Evolutionary conservation across 176 grass and related monocot species (phyloP).

Genomic region (Oryza rufipogon): DNA sequence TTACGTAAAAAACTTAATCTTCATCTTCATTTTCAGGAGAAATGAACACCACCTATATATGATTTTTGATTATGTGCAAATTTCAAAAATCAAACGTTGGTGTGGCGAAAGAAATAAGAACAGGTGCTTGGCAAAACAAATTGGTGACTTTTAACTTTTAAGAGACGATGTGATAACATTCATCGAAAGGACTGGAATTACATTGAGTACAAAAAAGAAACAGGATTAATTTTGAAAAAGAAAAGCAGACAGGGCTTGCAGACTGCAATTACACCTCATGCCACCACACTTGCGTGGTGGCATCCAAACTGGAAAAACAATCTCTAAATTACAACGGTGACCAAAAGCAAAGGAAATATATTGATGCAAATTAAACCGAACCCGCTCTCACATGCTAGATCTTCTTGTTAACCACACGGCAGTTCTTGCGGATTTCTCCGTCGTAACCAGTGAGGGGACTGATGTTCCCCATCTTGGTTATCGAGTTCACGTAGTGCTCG

Average conservation of each 20-base stretch:
- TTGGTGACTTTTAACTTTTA: neutral
- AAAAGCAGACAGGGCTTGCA: conserved; percentile 18
- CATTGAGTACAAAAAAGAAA: conserved; percentile 22
- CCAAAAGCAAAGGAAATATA: conserved; percentile 42
- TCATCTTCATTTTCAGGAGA: too few relatives aligned
- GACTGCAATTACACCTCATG: conserved; percentile 31
- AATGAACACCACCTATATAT: too few relatives aligned
- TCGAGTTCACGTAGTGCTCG: conserved; percentile 69
- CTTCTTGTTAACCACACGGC: conserved; percentile 51
- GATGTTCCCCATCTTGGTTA: conserved; percentile 76
- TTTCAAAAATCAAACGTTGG: too few relatives aligned
- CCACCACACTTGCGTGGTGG: conserved; percentile 38
- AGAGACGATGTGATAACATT: conserved; percentile 6
- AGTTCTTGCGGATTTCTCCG: conserved; percentile 77
- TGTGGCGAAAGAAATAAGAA: too few relatives aligned
- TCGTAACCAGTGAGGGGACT: conserved; percentile 55
- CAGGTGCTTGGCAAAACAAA: neutral
- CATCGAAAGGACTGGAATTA: conserved; percentile 33
- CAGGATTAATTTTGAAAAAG: neutral
- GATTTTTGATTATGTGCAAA: too few relatives aligned
- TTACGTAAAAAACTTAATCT: too few relatives aligned
- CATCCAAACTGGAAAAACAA: conserved; percentile 18
- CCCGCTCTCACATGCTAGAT: conserved; percentile 26
- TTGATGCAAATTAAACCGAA: neutral
- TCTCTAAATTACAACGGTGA: conserved; percentile 15